Evolutionary conservation across 108 stramenopile genomes (phyloP).

Genomic region (Cyclotella baltica): DNA sequence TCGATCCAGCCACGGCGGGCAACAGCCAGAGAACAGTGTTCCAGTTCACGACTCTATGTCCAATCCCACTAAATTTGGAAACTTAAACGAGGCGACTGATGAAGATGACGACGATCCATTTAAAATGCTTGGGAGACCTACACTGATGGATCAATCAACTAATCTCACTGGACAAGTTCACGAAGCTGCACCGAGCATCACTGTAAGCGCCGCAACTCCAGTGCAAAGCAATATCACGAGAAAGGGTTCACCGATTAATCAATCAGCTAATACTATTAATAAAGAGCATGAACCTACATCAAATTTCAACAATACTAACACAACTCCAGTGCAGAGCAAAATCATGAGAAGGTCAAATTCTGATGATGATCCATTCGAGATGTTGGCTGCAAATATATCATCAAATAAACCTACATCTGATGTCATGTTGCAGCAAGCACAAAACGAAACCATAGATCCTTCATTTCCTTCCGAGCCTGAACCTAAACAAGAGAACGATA

Average conservation of each 20-base stretch:
- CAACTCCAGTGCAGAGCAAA: too few species aligned
- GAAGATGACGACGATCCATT: not conserved
- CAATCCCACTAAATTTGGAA: not conserved
- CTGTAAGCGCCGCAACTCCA: too few species aligned
- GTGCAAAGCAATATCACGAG: too few species aligned
- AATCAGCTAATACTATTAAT: too few species aligned
- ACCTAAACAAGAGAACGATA: not conserved
- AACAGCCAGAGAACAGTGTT: not conserved
- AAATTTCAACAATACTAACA: too few species aligned
- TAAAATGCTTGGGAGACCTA: not conserved
- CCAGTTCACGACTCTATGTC: not conserved
- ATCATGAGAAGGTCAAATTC: too few species aligned
- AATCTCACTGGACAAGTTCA: not conserved
- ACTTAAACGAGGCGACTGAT: not conserved
- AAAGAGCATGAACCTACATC: too few species aligned
- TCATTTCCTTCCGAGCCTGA: too few species aligned
- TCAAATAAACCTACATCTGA: too few species aligned
- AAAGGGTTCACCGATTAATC: too few species aligned
- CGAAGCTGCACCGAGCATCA: not conserved
- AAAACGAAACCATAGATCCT: too few species aligned
- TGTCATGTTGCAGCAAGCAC: too few species aligned
- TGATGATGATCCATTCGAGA: not conserved
- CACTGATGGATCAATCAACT: not conserved
- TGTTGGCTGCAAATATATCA: not conserved
- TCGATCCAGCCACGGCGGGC: not conserved